These are phyloP conservation scores for Leucosporidium creatinivorum DNA, from an alignment of 768 basidiomycete species.

Conservation along the genomic window DNA sequence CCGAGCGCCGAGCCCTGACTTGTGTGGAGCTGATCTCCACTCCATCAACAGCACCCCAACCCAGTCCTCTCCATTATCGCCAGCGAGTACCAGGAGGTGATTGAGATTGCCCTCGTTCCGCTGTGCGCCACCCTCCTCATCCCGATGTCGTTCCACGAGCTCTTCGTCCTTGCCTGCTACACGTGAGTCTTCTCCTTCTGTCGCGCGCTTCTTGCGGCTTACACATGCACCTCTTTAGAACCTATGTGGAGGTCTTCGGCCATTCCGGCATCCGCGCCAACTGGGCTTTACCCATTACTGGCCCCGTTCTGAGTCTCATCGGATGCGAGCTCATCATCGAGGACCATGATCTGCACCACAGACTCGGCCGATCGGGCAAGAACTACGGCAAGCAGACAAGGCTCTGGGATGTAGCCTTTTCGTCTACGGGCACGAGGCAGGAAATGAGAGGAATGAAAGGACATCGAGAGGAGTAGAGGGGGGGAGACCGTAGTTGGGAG, in stretches of 20 bases:
- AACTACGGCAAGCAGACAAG: slow-evolving; percentile 23
- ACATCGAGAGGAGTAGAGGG: too few species aligned
- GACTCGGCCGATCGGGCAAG: slow-evolving; percentile 9
- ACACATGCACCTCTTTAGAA: too few species aligned
- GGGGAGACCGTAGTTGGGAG: too few species aligned
- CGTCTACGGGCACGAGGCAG: background rate
- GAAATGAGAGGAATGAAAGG: background rate
- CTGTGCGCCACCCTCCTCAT: slow-evolving; percentile 11
- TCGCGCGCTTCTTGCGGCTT: background rate
- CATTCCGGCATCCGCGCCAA: slow-evolving; percentile 20
- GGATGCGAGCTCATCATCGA: slow-evolving; percentile 20
- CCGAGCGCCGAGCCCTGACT: too few species aligned
- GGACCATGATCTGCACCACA: slow-evolving; percentile 25
- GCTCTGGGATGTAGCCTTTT: slow-evolving; percentile 8
- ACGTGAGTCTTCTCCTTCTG: background rate
- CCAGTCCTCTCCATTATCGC: slow-evolving; percentile 11
- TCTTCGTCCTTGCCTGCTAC: slow-evolving; percentile 4
- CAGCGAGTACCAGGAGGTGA: slow-evolving; percentile 9
- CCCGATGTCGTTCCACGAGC: slow-evolving; percentile 24
- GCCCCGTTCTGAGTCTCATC: slow-evolving; percentile 2
- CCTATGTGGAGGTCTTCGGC: slow-evolving; percentile 13
- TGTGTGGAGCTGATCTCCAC: background rate
- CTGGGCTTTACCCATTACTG: slow-evolving; percentile 14
- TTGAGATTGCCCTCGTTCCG: slow-evolving; percentile 17
- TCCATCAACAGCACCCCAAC: background rate